These are phyloP conservation scores for Lycium barbarum DNA, from an alignment of 257 asterid genomes.

Conservation along the genomic window DNA sequence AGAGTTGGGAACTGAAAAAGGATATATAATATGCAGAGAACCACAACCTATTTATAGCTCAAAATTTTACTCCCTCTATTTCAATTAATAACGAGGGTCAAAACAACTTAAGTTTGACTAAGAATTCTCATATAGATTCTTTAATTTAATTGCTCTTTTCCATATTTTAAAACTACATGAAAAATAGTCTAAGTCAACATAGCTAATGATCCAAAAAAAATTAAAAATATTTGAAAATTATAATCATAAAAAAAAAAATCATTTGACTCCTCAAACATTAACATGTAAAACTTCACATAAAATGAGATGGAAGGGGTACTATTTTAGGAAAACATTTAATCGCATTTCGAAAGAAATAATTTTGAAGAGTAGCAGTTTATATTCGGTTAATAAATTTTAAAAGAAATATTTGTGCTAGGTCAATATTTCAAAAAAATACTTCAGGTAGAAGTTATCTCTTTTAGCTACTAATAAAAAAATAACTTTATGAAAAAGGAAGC, in stretches of 20 bases:
- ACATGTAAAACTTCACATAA: not conserved
- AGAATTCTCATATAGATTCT: not conserved
- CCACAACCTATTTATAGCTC: conserved; percentile 9
- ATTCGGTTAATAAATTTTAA: not conserved
- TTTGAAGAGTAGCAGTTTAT: not conserved
- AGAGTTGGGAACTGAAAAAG: not conserved
- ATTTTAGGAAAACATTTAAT: not conserved
- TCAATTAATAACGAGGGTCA: not conserved
- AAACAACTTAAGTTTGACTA: not conserved
- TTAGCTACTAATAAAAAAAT: no score
- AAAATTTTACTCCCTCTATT: not conserved
- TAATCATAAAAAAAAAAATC: not conserved
- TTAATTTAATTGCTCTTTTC: not conserved
- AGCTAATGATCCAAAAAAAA: not conserved
- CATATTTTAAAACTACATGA: not conserved
- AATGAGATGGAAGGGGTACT: not conserved
- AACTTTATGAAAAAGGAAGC: no score
- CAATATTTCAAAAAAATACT: no score
- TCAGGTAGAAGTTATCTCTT: no score
- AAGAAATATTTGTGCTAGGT: no score
- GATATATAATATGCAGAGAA: not conserved
- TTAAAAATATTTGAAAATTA: not conserved
- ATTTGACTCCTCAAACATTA: not conserved
- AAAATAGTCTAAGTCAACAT: not conserved
- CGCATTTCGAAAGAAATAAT: not conserved